phyloP scores from a whole-genome alignment of 2,329 filamentous ascomycete species.

The Pseudocercospora pini-densiflorae region DNA sequence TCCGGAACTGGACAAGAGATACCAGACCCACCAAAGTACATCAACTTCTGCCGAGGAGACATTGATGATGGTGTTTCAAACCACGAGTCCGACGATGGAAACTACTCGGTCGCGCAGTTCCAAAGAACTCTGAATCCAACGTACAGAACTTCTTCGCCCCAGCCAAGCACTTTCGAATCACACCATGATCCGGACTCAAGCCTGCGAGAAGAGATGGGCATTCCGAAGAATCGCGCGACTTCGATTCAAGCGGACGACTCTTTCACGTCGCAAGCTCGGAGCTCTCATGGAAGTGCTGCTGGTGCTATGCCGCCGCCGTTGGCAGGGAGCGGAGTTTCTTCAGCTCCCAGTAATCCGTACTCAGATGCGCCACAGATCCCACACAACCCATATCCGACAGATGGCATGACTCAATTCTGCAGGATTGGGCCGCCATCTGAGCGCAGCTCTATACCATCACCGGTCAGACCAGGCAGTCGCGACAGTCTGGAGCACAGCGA shows the following conservation, averaged over 20 bases:
- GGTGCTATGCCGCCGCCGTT: slow-evolving; percentile 27
- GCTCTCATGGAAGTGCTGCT: slow-evolving; percentile 36
- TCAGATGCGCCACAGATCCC: slow-evolving; percentile 72
- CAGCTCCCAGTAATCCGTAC: slow-evolving; percentile 30
- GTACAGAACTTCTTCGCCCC: slow-evolving; percentile 93
- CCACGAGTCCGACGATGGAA: slow-evolving; percentile 76
- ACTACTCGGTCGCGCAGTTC: slow-evolving; percentile 94
- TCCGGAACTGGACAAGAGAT: slow-evolving; percentile 95
- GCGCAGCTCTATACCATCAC: slow-evolving; percentile 69
- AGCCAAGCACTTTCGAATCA: slow-evolving; percentile 89
- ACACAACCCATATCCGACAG: slow-evolving; percentile 90
- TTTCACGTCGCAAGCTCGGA: slow-evolving; percentile 33
- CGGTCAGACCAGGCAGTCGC: slow-evolving; percentile 77
- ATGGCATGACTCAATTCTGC: slow-evolving; percentile 98
- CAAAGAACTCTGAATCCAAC: slow-evolving; percentile 93
- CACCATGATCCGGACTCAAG: slow-evolving; percentile 84
- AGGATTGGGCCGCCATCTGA: slow-evolving; percentile 74
- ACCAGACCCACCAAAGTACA: slow-evolving; percentile 94
- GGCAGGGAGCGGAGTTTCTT: slow-evolving; percentile 30
- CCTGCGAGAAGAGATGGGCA: slow-evolving; percentile 71
- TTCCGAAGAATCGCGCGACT: slow-evolving; percentile 43
- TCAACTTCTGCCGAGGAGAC: slow-evolving; percentile 97
- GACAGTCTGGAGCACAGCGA: slow-evolving; percentile 80
- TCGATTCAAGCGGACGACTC: slow-evolving; percentile 40
- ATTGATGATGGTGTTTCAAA: slow-evolving; percentile 79